Evolutionary conservation across 2,329 filamentous ascomycete species (phyloP).

Genomic region (Neonectria sp.): DNA sequence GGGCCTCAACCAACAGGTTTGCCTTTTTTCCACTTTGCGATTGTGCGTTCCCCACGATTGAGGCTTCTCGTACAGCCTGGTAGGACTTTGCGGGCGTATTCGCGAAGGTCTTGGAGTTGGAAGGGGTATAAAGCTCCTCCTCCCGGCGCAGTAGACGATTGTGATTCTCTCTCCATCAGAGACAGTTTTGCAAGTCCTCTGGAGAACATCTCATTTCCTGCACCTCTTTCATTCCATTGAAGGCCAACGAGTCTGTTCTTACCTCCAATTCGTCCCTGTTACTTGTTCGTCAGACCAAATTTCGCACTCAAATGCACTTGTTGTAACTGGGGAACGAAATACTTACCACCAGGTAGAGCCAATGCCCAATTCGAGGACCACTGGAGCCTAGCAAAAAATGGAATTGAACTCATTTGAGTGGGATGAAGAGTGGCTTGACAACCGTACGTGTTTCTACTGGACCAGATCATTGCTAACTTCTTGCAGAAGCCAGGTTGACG

Average conservation of each 20-base stretch:
- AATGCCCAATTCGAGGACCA: not conserved
- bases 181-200: not conserved
- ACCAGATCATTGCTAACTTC: not conserved
- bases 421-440: conserved; percentile 3
- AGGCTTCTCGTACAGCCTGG: conserved; percentile 6
- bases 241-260: not conserved
- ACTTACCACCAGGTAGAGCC: not conserved
- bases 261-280: not conserved
- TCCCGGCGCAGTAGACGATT: not conserved
- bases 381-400: not conserved
- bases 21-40: conserved; percentile 20
- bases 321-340: not conserved
- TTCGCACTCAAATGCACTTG: not conserved
- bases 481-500: conserved; percentile 2
- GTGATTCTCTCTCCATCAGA: not conserved
- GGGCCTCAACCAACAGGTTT: conserved; percentile 16
- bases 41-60: conserved; percentile 16
- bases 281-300: not conserved
- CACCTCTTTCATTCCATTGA: not conserved
- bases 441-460: not conserved
- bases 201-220: not conserved
- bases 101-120: not conserved
- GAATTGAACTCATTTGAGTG: not conserved
- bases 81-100: conserved; percentile 16
- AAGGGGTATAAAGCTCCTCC: conserved; percentile 15